Conservation (phyloP, 345 rosid species). For the Corchorus olitorius region DNA sequence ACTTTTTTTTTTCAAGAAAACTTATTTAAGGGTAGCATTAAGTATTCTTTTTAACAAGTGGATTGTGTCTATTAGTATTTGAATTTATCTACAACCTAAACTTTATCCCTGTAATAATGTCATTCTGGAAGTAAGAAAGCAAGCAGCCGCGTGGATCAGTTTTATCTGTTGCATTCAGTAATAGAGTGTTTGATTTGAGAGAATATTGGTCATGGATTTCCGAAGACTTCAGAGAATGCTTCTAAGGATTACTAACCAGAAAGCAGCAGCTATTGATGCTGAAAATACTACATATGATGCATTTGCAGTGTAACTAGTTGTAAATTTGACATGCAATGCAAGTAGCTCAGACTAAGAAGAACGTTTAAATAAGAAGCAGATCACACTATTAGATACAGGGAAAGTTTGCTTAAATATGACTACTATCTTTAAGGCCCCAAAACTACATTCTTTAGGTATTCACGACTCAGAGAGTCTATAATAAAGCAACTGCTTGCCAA, state of each 20-base stretch:
- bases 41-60: too few relatives aligned
- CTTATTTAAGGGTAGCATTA: too few relatives aligned
- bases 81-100: too few relatives aligned
- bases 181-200: background rate
- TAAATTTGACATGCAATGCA: too few relatives aligned
- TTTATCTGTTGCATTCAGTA: constrained; percentile 38
- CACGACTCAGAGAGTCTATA: background rate
- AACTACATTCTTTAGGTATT: constrained; percentile 11
- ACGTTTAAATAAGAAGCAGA: background rate
- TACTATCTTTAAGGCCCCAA: background rate
- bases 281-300: too few relatives aligned
- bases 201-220: background rate
- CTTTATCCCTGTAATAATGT: too few relatives aligned
- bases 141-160: constrained; percentile 40
- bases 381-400: background rate
- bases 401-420: background rate
- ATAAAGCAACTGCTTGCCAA: background rate
- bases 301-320: too few relatives aligned
- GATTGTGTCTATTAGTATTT: too few relatives aligned
- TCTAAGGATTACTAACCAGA: constrained; percentile 5
- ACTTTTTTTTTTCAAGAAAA: too few relatives aligned
- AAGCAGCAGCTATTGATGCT: background rate
- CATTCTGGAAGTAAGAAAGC: background rate
- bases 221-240: background rate
- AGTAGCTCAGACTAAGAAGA: too few relatives aligned